Conservation (phyloP, 192 early-diverging fungal genomes). For the Spizellomyces punctatus region DNA sequence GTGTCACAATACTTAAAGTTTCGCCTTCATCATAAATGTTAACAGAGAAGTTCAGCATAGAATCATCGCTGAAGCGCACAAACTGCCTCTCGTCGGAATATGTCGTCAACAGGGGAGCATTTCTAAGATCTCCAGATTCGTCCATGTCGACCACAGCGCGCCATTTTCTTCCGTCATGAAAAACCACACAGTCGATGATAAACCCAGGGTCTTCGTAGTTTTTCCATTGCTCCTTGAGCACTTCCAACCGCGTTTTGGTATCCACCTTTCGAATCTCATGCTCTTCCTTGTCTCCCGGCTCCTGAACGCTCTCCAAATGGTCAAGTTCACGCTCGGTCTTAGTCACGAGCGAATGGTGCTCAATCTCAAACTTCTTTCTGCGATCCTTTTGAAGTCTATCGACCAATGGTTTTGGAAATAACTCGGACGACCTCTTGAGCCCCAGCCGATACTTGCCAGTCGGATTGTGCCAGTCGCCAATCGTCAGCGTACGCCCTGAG, state of each 20-base stretch:
- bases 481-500: constrained; percentile 73
- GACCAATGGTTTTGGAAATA: constrained; percentile 67
- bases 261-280: constrained; percentile 53
- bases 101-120: constrained; percentile 60
- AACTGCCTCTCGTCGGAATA: constrained; percentile 75
- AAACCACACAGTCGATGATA: constrained; percentile 75
- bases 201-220: constrained; percentile 75
- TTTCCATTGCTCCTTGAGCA: constrained; percentile 60
- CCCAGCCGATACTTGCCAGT: constrained; percentile 82
- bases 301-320: constrained; percentile 41
- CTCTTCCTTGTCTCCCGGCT: constrained; percentile 48
- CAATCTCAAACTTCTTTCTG: constrained; percentile 43
- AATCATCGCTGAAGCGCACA: constrained; percentile 71
- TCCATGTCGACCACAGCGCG: constrained; percentile 78
- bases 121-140: constrained; percentile 76
- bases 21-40: constrained; percentile 89
- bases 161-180: constrained; percentile 89
- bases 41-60: constrained; percentile 85
- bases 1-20: constrained; percentile 72
- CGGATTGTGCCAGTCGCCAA: constrained; percentile 80
- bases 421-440: constrained; percentile 71
- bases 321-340: constrained; percentile 48
- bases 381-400: constrained; percentile 42
- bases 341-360: constrained; percentile 44
- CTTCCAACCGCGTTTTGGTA: constrained; percentile 64